Base-by-base conservation (phyloP, 2,329 filamentous ascomycete species). In the Onygenales sp. region DNA sequence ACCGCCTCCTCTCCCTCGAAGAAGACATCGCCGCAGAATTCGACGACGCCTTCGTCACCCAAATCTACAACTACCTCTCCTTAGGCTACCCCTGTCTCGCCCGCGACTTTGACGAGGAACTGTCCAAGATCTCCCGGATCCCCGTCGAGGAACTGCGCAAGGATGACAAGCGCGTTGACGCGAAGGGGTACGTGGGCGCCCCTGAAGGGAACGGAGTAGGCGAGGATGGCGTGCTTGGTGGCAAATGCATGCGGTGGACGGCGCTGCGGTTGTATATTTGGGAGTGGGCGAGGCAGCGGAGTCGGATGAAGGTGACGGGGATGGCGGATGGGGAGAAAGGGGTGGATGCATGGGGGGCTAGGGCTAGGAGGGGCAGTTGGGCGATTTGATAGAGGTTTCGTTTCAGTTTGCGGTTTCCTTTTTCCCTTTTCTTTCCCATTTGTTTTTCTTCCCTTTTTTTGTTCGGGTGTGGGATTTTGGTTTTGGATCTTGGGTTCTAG, bases 1-100 rank as follows among this genome's bases (percentile, higher is more conserved):
- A 51, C 51, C 36, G 55, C 56, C 35, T 17, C 43, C 43, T 36
- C 46, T 17, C 35, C 32, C 31, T 39, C 17, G 56, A 58, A 42
- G 50, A 53, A 49, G 50, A 72, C 9, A 76, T 83, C 43, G 71
- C 77, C 32, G 67, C 72, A 35, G 90, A 95, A 68, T 95, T 93
- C 63, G 78, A 85, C 56, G 89, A 95, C 66, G 77, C 77, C 3
- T 95, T 96, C 66, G 83, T 96, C 53, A 95, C 91, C 0, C 92
- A 97, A 69, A 91, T 97, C 7, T 97, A 94, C 78, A 96, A 97
- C 69, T 97, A 97, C 69, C 78, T 97, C 13, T 95, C 89, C 0
- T 79, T 97, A 5, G 92, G 92, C 5, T 96, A 96, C 68, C 91
- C 92, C 2, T 85, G 88, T 36, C 83, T 90, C 63, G 92, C 91